phyloP scores from a whole-genome alignment of 2,329 filamentous ascomycete species.

The Berkeleyomyces rouxiae region DNA sequence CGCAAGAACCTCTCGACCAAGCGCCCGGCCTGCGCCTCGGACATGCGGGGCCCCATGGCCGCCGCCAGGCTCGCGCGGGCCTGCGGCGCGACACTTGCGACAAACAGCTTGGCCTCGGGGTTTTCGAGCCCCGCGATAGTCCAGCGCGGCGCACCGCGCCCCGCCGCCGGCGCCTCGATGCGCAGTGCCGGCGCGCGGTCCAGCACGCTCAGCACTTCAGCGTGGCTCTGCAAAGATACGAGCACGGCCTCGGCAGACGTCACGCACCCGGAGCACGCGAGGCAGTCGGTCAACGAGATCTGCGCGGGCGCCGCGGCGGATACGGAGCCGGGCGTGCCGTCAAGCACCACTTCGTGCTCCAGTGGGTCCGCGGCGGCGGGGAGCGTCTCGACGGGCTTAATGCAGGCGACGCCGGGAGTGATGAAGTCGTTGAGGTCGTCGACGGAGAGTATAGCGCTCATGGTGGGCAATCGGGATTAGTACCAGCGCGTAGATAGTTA shows the following conservation, averaged over 20 bases:
- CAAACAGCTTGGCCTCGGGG: conserved; percentile 56
- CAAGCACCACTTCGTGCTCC: conserved; percentile 75
- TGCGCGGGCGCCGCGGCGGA: conserved; percentile 55
- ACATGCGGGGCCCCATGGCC: conserved; percentile 55
- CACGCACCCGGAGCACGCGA: conserved; percentile 93
- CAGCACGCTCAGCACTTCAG: conserved; percentile 70
- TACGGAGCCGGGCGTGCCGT: conserved; percentile 51
- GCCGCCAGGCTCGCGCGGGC: conserved; percentile 77
- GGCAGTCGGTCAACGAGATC: conserved; percentile 91
- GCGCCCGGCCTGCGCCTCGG: conserved; percentile 54
- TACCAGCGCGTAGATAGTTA: neutral
- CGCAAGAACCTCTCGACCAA: conserved; percentile 68
- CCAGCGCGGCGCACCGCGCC: conserved; percentile 15
- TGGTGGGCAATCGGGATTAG: conserved; percentile 25
- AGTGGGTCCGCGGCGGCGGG: conserved; percentile 45
- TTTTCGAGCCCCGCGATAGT: conserved; percentile 37
- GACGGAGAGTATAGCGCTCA: conserved; percentile 94
- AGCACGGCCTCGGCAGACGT: conserved; percentile 96
- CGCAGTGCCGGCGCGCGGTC: conserved; percentile 43
- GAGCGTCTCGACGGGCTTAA: conserved; percentile 90
- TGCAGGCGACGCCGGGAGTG: conserved; percentile 89
- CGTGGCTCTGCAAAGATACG: conserved; percentile 83
- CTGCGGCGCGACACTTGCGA: conserved; percentile 88
- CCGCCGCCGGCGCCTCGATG: neutral
- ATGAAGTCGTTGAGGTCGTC: conserved; percentile 99